Base-by-base conservation (phyloP, 2,329 filamentous ascomycete species). In the Westerdykella ornata region DNA sequence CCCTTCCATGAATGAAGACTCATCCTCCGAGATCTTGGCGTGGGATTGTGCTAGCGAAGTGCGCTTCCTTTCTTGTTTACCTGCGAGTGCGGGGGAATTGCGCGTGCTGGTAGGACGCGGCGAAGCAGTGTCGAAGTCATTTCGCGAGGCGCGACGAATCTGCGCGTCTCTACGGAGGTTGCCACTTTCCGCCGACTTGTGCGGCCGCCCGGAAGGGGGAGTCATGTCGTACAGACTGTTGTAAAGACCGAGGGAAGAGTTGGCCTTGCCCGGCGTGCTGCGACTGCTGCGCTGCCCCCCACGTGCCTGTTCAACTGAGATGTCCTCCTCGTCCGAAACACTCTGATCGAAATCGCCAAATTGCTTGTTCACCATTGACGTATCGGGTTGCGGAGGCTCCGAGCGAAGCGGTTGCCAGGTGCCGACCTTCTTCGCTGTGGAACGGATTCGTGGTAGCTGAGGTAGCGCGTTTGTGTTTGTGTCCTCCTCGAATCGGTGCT, bases 241-340 rank as follows among this genome's bases (percentile, higher is more conserved):
- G 52, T 78, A 71, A 30, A 69, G 58, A 4, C 70, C 68, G 46
- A 73, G 69, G 35, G 72, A 70, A 19, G 74, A 77, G 51, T 76
- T 70, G 46, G 76, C 56, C 60, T 69, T 69, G 49, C 44, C 58
- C 28, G 56, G 68, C 16, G 58, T 67, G 45, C 53, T 58, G 31
- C 57, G 57, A 38, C 60, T 59, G 50, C 60, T 66, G 30, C 63
- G 59, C 45, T 68, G 68, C 16, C 65, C 58, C 22, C 73, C 78
- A 41, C 80, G 70, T 35, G 74, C 77, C 22, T 78, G 57, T 53
- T 82, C 78, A 42, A 82, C 68, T 2, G 76, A 79, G 44, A 73
- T 66, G 38, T 68, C 70, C 37, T 72, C 68, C 31, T 74, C 68
- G 11, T 68, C 63, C 3, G 61, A 60, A 9, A 57, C 41, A 41